Evolutionary conservation across 2,329 filamentous ascomycete genomes (phyloP).

Genomic region (Aureobasidium sp.): DNA sequence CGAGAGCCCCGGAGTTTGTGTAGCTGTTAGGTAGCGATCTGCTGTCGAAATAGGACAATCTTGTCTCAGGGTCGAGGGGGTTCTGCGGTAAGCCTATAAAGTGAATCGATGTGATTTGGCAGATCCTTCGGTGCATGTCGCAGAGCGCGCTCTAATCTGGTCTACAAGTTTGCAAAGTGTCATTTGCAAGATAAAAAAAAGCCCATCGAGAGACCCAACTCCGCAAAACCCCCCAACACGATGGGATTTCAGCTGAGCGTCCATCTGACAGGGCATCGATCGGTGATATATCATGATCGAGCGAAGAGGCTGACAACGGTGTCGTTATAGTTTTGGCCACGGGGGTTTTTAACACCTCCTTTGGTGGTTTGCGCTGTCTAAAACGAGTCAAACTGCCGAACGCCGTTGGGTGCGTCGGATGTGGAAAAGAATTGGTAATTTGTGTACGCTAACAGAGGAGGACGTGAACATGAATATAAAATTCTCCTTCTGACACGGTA

Average conservation of each 20-base stretch:
- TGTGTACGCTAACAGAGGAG: background rate
- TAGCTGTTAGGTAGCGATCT: background rate
- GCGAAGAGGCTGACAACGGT: background rate
- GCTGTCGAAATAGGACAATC: background rate
- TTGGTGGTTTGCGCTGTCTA: conserved; percentile 2
- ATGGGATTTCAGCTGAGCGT: background rate
- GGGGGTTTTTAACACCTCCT: background rate
- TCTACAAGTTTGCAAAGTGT: background rate
- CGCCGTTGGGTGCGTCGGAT: conserved; percentile 1
- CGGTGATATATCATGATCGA: background rate
- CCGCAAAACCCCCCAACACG: no score
- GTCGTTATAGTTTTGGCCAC: background rate
- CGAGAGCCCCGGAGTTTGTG: background rate
- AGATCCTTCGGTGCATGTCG: background rate
- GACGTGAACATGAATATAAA: background rate
- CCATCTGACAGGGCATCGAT: background rate
- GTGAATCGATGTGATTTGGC: background rate
- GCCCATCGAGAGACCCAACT: no score
- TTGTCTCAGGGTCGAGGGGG: background rate
- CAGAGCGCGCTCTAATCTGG: background rate
- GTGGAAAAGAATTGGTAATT: conserved; percentile 5
- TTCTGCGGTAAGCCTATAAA: background rate
- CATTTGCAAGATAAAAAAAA: background rate
- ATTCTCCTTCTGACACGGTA: background rate
- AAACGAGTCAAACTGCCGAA: conserved; percentile 8